Conservation (phyloP, 2,329 filamentous ascomycete species). For the Pseudohalonectria lignicola region DNA sequence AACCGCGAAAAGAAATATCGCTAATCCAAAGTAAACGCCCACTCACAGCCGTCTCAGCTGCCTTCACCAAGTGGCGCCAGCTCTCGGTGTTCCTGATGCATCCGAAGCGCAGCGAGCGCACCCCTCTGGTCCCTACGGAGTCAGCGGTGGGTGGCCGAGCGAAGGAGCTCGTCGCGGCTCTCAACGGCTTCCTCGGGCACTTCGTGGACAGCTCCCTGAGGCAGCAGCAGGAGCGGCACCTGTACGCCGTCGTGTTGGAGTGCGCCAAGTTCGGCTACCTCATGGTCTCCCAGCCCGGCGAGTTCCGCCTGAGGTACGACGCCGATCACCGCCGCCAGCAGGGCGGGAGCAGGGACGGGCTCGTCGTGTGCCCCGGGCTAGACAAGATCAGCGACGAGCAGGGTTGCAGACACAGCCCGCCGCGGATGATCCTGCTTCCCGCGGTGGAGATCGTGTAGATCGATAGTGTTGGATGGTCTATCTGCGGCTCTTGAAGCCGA, state of each 20-base stretch:
- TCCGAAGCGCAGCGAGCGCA: conserved; percentile 22
- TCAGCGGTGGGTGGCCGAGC: conserved; percentile 19
- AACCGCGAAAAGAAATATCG: no score
- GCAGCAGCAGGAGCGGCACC: conserved; percentile 23
- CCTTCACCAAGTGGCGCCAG: conserved; percentile 28
- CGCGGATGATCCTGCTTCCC: conserved; percentile 1
- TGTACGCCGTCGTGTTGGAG: conserved; percentile 26
- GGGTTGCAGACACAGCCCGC: background rate
- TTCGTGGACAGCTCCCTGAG: conserved; percentile 17
- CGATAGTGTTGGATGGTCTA: no score
- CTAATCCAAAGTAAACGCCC: no score
- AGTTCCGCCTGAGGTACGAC: conserved; percentile 12
- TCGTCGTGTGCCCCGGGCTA: conserved; percentile 3
- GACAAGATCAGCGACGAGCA: conserved; percentile 5
- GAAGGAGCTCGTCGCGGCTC: conserved; percentile 16
- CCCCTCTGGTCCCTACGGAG: conserved; percentile 18
- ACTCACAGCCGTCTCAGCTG: conserved; percentile 17
- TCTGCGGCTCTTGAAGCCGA: no score
- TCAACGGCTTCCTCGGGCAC: conserved; percentile 20
- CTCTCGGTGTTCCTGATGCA: conserved; percentile 30
- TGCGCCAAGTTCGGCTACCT: conserved; percentile 28
- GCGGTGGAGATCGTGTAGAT: no score
- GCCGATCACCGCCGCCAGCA: background rate
- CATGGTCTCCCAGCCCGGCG: conserved; percentile 28
- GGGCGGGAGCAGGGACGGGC: background rate